Evolutionary conservation across 2,329 filamentous ascomycete species (phyloP).

Genomic region (Aureobasidium subglaciale): DNA sequence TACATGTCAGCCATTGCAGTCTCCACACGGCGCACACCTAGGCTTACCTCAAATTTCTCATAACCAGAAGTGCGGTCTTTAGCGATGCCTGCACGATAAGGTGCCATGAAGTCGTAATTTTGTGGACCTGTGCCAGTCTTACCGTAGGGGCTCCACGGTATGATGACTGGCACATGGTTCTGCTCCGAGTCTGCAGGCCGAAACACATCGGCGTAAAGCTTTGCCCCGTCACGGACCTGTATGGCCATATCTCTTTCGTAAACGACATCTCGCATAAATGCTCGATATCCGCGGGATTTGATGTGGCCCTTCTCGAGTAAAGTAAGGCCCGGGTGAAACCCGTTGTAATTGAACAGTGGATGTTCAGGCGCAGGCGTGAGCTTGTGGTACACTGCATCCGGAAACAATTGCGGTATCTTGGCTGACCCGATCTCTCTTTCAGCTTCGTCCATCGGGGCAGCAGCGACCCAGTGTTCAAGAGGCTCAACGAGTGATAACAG

Average conservation of each 20-base stretch:
- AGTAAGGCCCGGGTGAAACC: neutral
- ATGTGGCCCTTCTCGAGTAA: neutral
- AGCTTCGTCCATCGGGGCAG: too few species aligned
- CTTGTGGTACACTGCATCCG: neutral
- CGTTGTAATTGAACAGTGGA: neutral
- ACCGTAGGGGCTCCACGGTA: slow-evolving; percentile 40
- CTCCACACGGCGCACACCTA: too few species aligned
- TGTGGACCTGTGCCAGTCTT: slow-evolving; percentile 26
- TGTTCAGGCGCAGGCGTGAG: neutral
- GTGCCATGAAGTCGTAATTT: neutral
- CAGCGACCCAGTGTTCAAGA: too few species aligned
- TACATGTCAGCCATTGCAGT: too few species aligned
- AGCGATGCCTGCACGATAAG: neutral
- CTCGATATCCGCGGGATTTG: neutral
- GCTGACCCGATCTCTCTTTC: neutral
- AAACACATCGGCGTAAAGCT: slow-evolving; percentile 40
- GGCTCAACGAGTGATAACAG: too few species aligned
- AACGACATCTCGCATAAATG: slow-evolving; percentile 20
- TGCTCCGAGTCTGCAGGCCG: slow-evolving; percentile 29
- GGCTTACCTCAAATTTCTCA: neutral
- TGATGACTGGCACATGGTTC: slow-evolving; percentile 35
- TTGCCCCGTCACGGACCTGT: slow-evolving; percentile 34
- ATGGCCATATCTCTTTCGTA: slow-evolving; percentile 41
- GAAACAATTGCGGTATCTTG: neutral
- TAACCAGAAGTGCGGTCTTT: neutral